Percentiles rank a stretch among this genome's conserved stretches.
phyloP scores from a whole-genome alignment of 2,329 filamentous ascomycete species.

The Cladosporium phlei region DNA sequence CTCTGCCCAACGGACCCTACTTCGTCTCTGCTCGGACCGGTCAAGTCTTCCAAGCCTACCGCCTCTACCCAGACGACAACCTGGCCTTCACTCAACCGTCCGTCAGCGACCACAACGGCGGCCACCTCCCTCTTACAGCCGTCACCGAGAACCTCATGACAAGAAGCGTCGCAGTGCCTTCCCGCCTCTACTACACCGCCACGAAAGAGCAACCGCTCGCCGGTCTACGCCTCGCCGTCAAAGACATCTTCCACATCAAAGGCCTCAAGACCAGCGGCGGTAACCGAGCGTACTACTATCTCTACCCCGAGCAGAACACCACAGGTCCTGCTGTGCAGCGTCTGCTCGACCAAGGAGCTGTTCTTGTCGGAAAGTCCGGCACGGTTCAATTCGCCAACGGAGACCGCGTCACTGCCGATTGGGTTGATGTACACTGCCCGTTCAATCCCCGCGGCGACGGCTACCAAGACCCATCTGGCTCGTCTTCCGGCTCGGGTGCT shows the following conservation, averaged over 20 bases:
- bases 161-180: constrained; percentile 51
- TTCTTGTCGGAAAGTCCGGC: constrained; percentile 41
- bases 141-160: constrained; percentile 36
- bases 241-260: constrained; percentile 55
- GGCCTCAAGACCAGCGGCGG: constrained; percentile 53
- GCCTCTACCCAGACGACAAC: constrained; percentile 44
- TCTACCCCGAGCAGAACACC: constrained; percentile 42
- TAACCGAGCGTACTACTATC: constrained; percentile 52
- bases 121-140: constrained; percentile 39
- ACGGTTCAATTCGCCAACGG: constrained; percentile 42
- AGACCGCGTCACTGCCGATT: constrained; percentile 46
- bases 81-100: constrained; percentile 42
- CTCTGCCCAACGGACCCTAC: too few species aligned
- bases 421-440: constrained; percentile 39
- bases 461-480: constrained; percentile 41
- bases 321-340: constrained; percentile 43
- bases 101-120: constrained; percentile 29
- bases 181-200: constrained; percentile 52
- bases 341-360: constrained; percentile 55
- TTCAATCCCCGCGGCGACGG: constrained; percentile 41
- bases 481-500: constrained; percentile 41
- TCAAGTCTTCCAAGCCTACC: constrained; percentile 42
- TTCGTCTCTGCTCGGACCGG: constrained; percentile 43
- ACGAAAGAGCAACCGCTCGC: constrained; percentile 50
- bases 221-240: constrained; percentile 57